A percentile compares a stretch with the other conserved stretches of the same genome.
phyloP scores from a whole-genome alignment of 306 rosid genomes.

The Heteromeles arbutifolia region DNA sequence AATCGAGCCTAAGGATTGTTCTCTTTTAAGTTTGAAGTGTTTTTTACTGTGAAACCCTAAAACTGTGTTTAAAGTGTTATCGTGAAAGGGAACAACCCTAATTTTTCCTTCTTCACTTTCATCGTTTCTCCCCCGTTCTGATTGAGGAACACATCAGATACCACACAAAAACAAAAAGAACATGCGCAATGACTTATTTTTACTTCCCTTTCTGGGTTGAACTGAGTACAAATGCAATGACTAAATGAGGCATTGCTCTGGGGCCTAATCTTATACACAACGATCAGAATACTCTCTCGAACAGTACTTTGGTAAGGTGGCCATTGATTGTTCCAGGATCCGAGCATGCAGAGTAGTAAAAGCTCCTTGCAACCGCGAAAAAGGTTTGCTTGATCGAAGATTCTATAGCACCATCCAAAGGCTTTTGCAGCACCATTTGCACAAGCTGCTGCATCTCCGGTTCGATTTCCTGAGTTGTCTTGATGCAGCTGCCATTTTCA shows the following conservation, averaged over 20 bases:
- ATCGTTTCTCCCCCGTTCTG: no score
- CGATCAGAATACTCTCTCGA: constrained; percentile 51
- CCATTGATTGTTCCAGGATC: constrained; percentile 53
- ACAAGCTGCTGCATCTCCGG: constrained; percentile 66
- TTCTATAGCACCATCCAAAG: constrained; percentile 28
- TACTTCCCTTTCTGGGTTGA: not conserved
- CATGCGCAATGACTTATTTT: not conserved
- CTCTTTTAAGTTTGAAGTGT: not conserved
- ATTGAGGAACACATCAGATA: not conserved
- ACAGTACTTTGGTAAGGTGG: constrained; percentile 77
- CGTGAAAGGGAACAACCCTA: no score
- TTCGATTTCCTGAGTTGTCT: constrained; percentile 36
- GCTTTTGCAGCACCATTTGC: constrained; percentile 49
- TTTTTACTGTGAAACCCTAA: not conserved
- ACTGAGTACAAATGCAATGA: not conserved
- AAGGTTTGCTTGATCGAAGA: constrained; percentile 60
- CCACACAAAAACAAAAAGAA: not conserved
- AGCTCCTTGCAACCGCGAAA: constrained; percentile 57
- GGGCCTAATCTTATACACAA: not conserved
- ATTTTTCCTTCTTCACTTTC: no score
- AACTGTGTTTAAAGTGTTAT: no score
- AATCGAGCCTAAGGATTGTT: not conserved
- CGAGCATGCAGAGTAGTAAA: constrained; percentile 57
- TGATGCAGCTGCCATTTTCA: constrained; percentile 10
- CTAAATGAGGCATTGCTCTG: not conserved